phyloP scores from a whole-genome alignment of 139 green algal species.

The Klebsormidium nitens region DNA sequence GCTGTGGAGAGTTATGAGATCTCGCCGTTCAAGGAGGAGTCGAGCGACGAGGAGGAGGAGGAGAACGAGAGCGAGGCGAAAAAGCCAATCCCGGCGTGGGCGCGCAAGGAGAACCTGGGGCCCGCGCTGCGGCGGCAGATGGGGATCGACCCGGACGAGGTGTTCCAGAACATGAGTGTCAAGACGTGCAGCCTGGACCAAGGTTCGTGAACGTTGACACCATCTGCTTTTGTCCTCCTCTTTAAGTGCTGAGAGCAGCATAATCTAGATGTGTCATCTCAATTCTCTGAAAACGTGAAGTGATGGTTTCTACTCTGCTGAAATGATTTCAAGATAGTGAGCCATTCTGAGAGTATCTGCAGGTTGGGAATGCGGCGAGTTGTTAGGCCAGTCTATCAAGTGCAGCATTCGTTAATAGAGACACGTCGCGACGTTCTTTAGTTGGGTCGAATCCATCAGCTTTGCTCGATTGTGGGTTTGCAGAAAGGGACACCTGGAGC shows the following conservation, averaged over 20 bases:
- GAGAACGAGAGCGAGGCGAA: background rate
- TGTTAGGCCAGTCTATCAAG: too few species aligned
- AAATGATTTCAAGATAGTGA: background rate
- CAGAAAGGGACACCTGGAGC: too few species aligned
- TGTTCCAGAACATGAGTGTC: constrained; percentile 21
- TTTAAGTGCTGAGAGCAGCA: too few species aligned
- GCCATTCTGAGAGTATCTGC: too few species aligned
- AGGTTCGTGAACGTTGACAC: constrained; percentile 5
- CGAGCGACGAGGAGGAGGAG: constrained; percentile 17
- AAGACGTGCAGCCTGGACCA: constrained; percentile 41
- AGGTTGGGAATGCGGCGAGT: too few species aligned
- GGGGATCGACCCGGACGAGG: constrained; percentile 31
- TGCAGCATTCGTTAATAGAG: too few species aligned
- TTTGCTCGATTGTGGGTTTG: too few species aligned
- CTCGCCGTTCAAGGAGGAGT: constrained; percentile 27
- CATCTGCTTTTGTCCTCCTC: too few species aligned
- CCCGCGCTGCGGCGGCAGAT: constrained; percentile 17
- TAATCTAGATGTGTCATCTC: too few species aligned
- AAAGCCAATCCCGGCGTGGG: constrained; percentile 37
- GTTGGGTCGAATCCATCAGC: too few species aligned
- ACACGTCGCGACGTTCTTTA: too few species aligned
- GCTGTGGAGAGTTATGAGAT: constrained; percentile 32
- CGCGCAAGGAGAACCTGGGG: constrained; percentile 13
- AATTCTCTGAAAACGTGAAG: background rate
- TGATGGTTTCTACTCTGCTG: background rate